Conservation (phyloP, 2,329 filamentous ascomycete genomes). For the Leptographium radiaticola region DNA sequence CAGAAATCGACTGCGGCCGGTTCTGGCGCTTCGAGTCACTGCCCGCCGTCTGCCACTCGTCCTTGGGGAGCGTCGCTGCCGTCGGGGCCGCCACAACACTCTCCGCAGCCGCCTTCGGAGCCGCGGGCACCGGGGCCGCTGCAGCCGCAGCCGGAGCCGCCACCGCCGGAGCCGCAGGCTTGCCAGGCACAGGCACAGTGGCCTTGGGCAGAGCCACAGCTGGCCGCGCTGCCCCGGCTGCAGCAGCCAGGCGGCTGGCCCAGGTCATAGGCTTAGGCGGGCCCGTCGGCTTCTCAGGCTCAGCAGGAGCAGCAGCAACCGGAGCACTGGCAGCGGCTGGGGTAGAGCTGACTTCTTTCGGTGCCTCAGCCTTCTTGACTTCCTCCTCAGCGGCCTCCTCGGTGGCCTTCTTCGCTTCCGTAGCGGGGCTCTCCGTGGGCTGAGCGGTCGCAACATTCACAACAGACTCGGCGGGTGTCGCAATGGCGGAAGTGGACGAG, state of each 20-base stretch:
- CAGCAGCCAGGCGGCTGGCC: slow-evolving; percentile 56
- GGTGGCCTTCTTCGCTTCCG: slow-evolving; percentile 36
- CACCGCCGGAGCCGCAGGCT: slow-evolving; percentile 38
- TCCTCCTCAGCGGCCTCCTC: slow-evolving; percentile 43
- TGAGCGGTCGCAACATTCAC: slow-evolving; percentile 5
- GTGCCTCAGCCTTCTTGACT: slow-evolving; percentile 47
- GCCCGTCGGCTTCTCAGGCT: slow-evolving; percentile 33
- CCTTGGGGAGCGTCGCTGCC: slow-evolving; percentile 26
- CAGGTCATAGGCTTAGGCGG: slow-evolving; percentile 55
- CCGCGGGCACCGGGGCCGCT: slow-evolving; percentile 22
- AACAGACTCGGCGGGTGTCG: slow-evolving; percentile 17
- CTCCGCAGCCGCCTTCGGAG: slow-evolving; percentile 10
- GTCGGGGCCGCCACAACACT: slow-evolving; percentile 14
- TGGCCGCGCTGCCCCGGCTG: slow-evolving; percentile 36
- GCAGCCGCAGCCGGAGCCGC: slow-evolving; percentile 40
- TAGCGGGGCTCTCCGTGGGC: slow-evolving; percentile 18
- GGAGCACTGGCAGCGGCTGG: slow-evolving; percentile 26
- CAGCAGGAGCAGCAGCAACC: slow-evolving; percentile 25
- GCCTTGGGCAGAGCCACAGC: slow-evolving; percentile 46
- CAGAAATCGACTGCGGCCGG: slow-evolving; percentile 53
- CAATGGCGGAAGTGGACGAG: slow-evolving; percentile 27
- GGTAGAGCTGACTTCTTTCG: slow-evolving; percentile 47
- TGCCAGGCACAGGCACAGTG: slow-evolving; percentile 30
- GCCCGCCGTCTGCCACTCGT: slow-evolving; percentile 82
- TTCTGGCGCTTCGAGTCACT: slow-evolving; percentile 75